These are phyloP conservation scores for Coniochaeta pulveracea DNA, from an alignment of 2,329 filamentous ascomycete genomes.

Conservation along the genomic window DNA sequence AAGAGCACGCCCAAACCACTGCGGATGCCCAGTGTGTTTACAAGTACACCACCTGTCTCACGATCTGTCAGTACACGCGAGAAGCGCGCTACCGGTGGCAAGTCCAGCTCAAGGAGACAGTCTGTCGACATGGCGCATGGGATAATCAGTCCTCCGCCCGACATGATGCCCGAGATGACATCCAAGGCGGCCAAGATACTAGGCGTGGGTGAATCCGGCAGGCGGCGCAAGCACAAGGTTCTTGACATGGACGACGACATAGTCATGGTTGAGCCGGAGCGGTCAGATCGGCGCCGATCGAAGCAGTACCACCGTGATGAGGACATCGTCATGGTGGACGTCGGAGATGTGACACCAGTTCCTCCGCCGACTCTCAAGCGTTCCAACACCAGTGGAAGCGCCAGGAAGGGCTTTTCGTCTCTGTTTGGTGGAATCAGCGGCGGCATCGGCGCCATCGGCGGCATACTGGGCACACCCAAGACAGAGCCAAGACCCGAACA, in stretches of 20 bases:
- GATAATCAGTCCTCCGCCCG: conserved; percentile 61
- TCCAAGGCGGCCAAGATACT: conserved; percentile 72
- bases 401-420: conserved; percentile 46
- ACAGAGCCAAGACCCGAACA: conserved; percentile 23
- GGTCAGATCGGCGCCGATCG: conserved; percentile 29
- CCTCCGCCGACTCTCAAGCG: conserved; percentile 45
- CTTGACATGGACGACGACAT: conserved; percentile 34
- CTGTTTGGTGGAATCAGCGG: too few species aligned
- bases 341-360: conserved; percentile 28
- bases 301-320: conserved; percentile 54
- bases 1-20: conserved; percentile 41
- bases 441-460: too few species aligned
- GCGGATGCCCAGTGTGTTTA: conserved; percentile 55
- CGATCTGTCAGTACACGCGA: conserved; percentile 60
- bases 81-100: conserved; percentile 44
- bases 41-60: conserved; percentile 53
- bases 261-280: conserved; percentile 37
- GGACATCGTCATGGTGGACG: conserved; percentile 47
- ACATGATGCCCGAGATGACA: conserved; percentile 52
- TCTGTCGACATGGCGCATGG: conserved; percentile 56
- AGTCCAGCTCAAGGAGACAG: conserved; percentile 52
- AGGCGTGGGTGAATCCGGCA: conserved; percentile 33
- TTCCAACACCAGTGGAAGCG: conserved; percentile 49
- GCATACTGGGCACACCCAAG: conserved; percentile 36
- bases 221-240: conserved; percentile 30